These are phyloP conservation scores for Tricholoma sp. DNA, from an alignment of 768 basidiomycete genomes.

Conservation along the genomic window DNA sequence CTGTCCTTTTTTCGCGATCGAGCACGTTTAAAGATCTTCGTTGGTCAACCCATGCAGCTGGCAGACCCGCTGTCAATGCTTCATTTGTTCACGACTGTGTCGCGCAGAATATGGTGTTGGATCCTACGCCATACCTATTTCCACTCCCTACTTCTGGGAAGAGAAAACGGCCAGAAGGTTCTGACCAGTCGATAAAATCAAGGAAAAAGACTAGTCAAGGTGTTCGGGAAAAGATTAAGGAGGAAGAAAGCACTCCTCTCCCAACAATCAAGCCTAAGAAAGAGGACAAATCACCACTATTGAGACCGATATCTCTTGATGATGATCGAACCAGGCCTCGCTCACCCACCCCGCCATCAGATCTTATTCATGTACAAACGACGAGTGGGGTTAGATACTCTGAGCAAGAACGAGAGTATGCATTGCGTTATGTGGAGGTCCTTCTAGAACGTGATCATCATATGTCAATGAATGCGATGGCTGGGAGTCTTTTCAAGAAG, in stretches of 20 bases:
- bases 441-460: conserved; percentile 44
- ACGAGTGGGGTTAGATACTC: conserved; percentile 37
- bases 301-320: neutral
- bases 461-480: conserved; percentile 33
- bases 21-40: conserved; percentile 46
- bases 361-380: conserved; percentile 20
- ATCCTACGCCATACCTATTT: conserved; percentile 40
- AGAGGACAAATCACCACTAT: neutral
- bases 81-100: conserved; percentile 53
- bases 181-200: conserved; percentile 9
- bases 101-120: conserved; percentile 35
- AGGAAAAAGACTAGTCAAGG: conserved; percentile 8
- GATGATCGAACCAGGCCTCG: conserved; percentile 10
- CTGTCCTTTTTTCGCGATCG: conserved; percentile 49
- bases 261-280: neutral
- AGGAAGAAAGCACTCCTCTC: conserved; percentile 1
- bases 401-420: conserved; percentile 45
- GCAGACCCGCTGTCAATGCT: conserved; percentile 45
- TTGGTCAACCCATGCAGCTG: conserved; percentile 25
- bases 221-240: conserved; percentile 12
- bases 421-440: conserved; percentile 36
- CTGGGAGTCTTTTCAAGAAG: conserved; percentile 38
- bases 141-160: conserved; percentile 20
- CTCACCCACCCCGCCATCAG: conserved; percentile 46
- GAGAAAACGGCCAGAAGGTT: conserved; percentile 16